Evolutionary conservation across 352 stramenopile species (phyloP).

Genomic region (Globisporangium barbulae): DNA sequence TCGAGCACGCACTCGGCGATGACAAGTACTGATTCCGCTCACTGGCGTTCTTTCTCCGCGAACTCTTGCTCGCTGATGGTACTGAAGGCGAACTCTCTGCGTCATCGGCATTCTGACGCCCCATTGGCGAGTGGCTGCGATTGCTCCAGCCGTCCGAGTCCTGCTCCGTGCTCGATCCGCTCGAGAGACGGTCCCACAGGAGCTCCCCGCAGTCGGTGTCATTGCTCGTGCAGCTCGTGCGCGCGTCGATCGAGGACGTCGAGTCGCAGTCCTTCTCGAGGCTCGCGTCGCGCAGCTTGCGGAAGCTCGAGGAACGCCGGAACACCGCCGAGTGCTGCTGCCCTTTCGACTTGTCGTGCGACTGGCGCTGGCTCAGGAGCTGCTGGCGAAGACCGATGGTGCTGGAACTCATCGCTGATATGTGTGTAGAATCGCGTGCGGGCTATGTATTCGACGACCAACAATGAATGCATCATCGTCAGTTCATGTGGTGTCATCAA

Average conservation of each 20-base stretch:
- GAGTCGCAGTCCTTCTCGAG: constrained; percentile 26
- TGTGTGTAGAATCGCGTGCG: neutral
- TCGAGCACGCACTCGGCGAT: neutral
- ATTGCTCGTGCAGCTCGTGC: constrained; percentile 44
- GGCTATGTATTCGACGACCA: neutral
- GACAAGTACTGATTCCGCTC: neutral
- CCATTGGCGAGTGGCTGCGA: constrained; percentile 17
- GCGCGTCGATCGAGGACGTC: constrained; percentile 23
- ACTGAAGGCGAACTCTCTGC: neutral
- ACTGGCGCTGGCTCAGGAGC: neutral
- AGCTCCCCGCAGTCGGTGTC: constrained; percentile 21
- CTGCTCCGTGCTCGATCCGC: constrained; percentile 30
- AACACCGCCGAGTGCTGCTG: neutral
- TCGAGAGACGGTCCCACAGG: constrained; percentile 45
- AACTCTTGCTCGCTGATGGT: constrained; percentile 5
- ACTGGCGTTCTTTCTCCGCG: neutral
- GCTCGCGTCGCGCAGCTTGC: constrained; percentile 8
- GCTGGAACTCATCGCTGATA: constrained; percentile 1
- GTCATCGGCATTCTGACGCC: neutral
- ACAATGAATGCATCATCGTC: neutral
- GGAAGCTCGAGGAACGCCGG: constrained; percentile 7
- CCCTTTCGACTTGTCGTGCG: neutral
- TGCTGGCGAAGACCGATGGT: constrained; percentile 2
- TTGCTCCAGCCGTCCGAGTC: constrained; percentile 21
- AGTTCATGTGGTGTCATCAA: neutral